Conservation (phyloP, 495 filamentous ascomycete genomes). For the Venustampulla echinocandica region DNA sequence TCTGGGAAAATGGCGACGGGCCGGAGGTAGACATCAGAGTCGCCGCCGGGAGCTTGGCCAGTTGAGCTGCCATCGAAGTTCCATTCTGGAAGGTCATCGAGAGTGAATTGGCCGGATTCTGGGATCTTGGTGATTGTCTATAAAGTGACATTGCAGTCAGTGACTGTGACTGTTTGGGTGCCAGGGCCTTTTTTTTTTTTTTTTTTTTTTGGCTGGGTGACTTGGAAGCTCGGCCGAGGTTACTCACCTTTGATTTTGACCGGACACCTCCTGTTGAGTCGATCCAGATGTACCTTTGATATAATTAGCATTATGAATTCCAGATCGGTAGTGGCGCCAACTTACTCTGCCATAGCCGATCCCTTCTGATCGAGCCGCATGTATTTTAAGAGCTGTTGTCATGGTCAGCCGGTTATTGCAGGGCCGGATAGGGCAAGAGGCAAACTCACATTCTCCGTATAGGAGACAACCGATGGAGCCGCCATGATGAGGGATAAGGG, state of each 20-base stretch:
- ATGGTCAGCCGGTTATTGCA: constrained; percentile 9
- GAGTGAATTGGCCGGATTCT: constrained; percentile 34
- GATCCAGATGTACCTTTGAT: constrained; percentile 81
- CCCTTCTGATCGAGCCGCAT: constrained; percentile 83
- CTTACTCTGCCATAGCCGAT: constrained; percentile 77
- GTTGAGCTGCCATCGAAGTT: constrained; percentile 98
- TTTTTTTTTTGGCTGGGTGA: too few relatives aligned
- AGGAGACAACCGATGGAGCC: constrained; percentile 53
- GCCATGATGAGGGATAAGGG: constrained; percentile 28
- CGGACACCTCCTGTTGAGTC: constrained; percentile 69
- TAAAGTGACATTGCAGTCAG: constrained; percentile 14
- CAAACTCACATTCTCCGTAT: constrained; percentile 61
- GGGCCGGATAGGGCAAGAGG: constrained; percentile 11
- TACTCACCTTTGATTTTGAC: constrained; percentile 85
- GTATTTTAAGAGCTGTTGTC: constrained; percentile 79
- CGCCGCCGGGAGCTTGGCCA: constrained; percentile 86
- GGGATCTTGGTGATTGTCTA: constrained; percentile 71
- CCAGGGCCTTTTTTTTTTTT: too few relatives aligned
- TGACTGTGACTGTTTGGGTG: constrained; percentile 9
- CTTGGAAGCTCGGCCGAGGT: constrained; percentile 3
- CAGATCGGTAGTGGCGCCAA: background rate
- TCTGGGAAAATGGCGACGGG: constrained; percentile 87
- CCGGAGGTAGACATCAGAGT: constrained; percentile 97
- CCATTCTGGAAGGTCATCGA: constrained; percentile 92
- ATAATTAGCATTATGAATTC: constrained; percentile 1